These are phyloP conservation scores for Colletotrichum liriopes DNA, from an alignment of 2,329 filamentous ascomycete genomes.

Conservation along the genomic window DNA sequence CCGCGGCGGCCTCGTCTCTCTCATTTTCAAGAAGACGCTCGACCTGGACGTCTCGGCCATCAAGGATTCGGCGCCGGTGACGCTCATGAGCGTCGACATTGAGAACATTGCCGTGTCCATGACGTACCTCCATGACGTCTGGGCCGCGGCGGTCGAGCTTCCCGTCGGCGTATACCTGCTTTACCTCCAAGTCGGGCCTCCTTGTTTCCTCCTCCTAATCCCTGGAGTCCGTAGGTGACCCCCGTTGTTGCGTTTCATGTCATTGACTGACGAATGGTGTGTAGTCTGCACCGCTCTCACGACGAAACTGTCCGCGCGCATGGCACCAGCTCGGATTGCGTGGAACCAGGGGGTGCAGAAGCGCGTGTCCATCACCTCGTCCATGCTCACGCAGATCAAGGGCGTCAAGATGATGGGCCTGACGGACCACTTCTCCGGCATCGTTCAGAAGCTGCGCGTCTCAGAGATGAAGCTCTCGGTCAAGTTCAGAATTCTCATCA, in stretches of 20 bases:
- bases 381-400: conserved; percentile 60
- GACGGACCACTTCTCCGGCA: conserved; percentile 50
- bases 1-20: conserved; percentile 55
- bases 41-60: conserved; percentile 49
- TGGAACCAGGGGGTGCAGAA: conserved; percentile 60
- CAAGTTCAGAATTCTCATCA: conserved; percentile 54
- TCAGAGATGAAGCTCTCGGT: conserved; percentile 57
- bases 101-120: conserved; percentile 52
- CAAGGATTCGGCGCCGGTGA: conserved; percentile 57
- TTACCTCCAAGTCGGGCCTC: conserved; percentile 52
- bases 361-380: conserved; percentile 57
- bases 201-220: conserved; percentile 49
- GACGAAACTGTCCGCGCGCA: conserved; percentile 45
- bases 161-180: conserved; percentile 56
- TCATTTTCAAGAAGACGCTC: conserved; percentile 66
- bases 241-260: background rate
- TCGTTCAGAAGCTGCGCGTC: conserved; percentile 54
- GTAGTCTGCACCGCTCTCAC: conserved; percentile 43
- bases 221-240: conserved; percentile 47
- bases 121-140: conserved; percentile 54
- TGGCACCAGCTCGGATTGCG: conserved; percentile 52
- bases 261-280: background rate
- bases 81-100: conserved; percentile 64
- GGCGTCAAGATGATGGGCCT: conserved; percentile 62
- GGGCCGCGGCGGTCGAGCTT: conserved; percentile 57